Evolutionary conservation across 2,329 filamentous ascomycete species (phyloP).

Genomic region (Byssothecium circinans): DNA sequence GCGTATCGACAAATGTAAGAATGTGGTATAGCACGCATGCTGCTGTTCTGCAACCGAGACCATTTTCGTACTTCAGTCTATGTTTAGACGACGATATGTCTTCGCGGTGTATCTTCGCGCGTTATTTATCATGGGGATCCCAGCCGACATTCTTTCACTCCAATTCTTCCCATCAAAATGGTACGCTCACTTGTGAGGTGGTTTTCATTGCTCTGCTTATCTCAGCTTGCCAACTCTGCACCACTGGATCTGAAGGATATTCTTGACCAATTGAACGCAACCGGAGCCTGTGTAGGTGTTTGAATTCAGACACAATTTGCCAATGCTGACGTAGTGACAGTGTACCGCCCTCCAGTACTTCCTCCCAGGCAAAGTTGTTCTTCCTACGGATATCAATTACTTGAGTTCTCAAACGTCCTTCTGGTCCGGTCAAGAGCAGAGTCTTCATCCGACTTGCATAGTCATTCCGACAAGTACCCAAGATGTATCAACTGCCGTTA

Average conservation of each 20-base stretch:
- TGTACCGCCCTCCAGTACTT: constrained; percentile 22
- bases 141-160: no score
- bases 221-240: constrained; percentile 1
- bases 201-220: not conserved
- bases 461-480: constrained; percentile 23
- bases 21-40: no score
- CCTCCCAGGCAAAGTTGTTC: constrained; percentile 20
- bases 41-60: no score
- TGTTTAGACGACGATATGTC: no score
- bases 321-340: no score
- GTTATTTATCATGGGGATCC: no score
- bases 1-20: no score
- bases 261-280: constrained; percentile 14
- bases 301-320: not conserved
- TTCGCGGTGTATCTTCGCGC: no score
- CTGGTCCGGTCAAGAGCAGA: constrained; percentile 24
- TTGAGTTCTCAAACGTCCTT: constrained; percentile 16
- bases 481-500: constrained; percentile 23
- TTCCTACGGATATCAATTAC: constrained; percentile 13
- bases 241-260: constrained; percentile 13
- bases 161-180: not conserved
- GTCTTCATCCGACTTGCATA: constrained; percentile 21
- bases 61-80: no score
- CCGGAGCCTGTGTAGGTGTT: constrained; percentile 18
- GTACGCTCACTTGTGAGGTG: not conserved